Evolutionary conservation across 768 basidiomycete genomes (phyloP), one percentile per base, ranked within the genome.

Genomic region (Suillus bovinus): DNA sequence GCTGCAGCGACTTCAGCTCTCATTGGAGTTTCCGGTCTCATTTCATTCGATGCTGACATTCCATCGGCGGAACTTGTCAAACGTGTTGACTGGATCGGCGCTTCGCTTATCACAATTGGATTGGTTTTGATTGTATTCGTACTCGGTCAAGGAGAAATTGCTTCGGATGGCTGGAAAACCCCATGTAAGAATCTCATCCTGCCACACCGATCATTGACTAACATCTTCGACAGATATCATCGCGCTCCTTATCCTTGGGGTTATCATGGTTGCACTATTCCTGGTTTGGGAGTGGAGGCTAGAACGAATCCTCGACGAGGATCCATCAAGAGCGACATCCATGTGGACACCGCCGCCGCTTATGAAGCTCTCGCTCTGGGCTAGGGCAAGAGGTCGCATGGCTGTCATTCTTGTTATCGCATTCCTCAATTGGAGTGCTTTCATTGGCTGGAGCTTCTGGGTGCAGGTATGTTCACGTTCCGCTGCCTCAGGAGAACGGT

Each of bases 51-150:
- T 34, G 39, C 74, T 0, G 93, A 95, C 66, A 53, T 67, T 9
- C 9, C 42, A 34, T 79, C 82, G 0, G 58, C 67, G 9, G 79
- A 80, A 59, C 60, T 53, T 0, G 82, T 82, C 61, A 71, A 77
- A 24, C 78, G 86, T 0, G 80, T 94, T 0, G 93, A 95, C 63
- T 93, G 90, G 90, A 73, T 90, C n/a, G 93, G 93, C 2, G 89
- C 88, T 0, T 72, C 81, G 13, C 71, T 94, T 20, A 75, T 85
- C 60, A 91, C 90, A 0, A 71, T 77, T 0, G 91, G 89, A 0
- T 76, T 94, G 34, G 83, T 89, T 1, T 74, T 93, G 0, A 79
- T 94, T 64, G 80, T 88, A 8, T 93, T 93, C 66, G 86, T 87
- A 1, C 81, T 95, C 5, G 85, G 86, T 53, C 84, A 90, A 65